These are phyloP conservation scores for Umbilicus rupestris DNA, from an alignment of 164 flowering plant genomes.

Conservation along the genomic window DNA sequence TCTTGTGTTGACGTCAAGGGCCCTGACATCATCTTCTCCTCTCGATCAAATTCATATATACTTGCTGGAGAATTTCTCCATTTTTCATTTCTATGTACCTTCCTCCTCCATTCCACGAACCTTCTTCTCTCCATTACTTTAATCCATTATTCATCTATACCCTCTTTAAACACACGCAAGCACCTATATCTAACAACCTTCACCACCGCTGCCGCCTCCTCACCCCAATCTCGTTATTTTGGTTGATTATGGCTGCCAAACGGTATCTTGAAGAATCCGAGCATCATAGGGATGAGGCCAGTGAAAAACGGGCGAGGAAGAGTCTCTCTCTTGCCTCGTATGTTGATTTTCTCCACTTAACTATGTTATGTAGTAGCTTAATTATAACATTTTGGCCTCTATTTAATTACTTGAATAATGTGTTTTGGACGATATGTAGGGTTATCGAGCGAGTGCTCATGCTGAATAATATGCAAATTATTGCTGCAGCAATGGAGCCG, in stretches of 20 bases:
- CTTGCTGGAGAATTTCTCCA: background rate
- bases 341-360: conserved; percentile 14
- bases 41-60: background rate
- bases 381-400: no score
- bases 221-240: background rate
- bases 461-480: background rate
- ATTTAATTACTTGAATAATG: background rate
- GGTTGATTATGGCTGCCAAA: conserved; percentile 43
- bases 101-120: conserved; percentile 4
- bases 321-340: conserved; percentile 57
- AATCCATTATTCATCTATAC: background rate
- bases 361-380: no score
- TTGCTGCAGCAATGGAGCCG: background rate
- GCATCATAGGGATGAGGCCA: conserved; percentile 20
- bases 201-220: background rate
- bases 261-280: conserved; percentile 27
- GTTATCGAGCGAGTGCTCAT: background rate
- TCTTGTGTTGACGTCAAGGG: background rate
- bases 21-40: background rate
- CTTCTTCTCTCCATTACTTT: background rate
- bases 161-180: background rate
- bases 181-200: background rate
- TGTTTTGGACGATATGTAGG: background rate
- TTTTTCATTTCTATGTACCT: background rate
- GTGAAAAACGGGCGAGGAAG: conserved; percentile 31